A percentile compares a stretch with the other conserved stretches of the same genome.
These are phyloP conservation scores for Populus tremula DNA, from an alignment of 345 rosid species.

Conservation along the genomic window DNA sequence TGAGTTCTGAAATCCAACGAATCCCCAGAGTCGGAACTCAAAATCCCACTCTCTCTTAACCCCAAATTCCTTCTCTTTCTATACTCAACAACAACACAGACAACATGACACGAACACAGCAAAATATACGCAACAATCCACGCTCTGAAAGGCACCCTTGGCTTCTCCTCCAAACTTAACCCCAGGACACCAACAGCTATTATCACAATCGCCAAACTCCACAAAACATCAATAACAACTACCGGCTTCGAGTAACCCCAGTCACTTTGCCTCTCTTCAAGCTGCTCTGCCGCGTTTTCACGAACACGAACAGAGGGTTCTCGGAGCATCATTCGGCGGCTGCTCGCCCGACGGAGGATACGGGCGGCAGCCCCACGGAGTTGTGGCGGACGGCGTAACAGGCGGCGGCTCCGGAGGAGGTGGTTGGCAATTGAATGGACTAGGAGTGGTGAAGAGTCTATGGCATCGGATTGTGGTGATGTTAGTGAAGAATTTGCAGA, in stretches of 20 bases:
- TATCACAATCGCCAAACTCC: slow-evolving; percentile 62
- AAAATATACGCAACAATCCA: slow-evolving; percentile 66
- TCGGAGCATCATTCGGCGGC: slow-evolving; percentile 75
- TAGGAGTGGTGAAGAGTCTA: slow-evolving; percentile 55
- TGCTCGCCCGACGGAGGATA: slow-evolving; percentile 71
- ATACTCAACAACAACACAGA: slow-evolving; percentile 56
- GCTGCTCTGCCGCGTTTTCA: slow-evolving; percentile 87
- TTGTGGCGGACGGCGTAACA: slow-evolving; percentile 49
- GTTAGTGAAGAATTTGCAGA: slow-evolving; percentile 25
- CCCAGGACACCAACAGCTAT: slow-evolving; percentile 46
- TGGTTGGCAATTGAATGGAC: slow-evolving; percentile 38
- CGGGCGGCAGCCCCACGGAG: slow-evolving; percentile 62
- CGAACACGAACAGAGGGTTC: slow-evolving; percentile 78
- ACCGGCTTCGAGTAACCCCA: slow-evolving; percentile 83
- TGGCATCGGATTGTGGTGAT: slow-evolving; percentile 20
- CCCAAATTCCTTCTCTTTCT: slow-evolving; percentile 34
- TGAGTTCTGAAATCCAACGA: slow-evolving; percentile 27
- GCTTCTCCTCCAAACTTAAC: slow-evolving; percentile 50
- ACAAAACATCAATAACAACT: slow-evolving; percentile 57
- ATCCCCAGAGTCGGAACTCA: slow-evolving; percentile 27
- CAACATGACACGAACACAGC: slow-evolving; percentile 70
- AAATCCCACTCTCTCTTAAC: slow-evolving; percentile 18
- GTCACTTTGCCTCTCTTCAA: slow-evolving; percentile 69
- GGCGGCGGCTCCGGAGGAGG: slow-evolving; percentile 56
- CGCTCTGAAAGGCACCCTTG: slow-evolving; percentile 62